Evolutionary conservation across 768 basidiomycete genomes (phyloP), one percentile per base, ranked within the genome.

Genomic region (Amanita jacksonii): DNA sequence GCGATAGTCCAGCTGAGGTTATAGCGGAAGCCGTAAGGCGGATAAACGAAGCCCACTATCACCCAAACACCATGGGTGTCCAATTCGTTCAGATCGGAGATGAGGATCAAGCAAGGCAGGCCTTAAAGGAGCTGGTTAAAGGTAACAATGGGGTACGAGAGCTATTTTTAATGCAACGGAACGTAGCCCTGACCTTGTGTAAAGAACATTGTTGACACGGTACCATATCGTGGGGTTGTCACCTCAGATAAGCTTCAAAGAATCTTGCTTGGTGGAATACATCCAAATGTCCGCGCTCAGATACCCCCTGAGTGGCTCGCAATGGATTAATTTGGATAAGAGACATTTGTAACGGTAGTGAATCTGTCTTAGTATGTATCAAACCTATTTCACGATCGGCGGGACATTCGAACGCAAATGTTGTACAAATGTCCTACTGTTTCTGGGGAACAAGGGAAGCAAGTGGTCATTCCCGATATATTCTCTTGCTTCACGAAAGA

Each of bases 51-150:
- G 45, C 42, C 1, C 57, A 52, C 28, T 62, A 64, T 37, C 62
- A 64, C 48, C 61, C 57, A 9, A 64, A 64, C 36, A 54, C 53
- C 34, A 54, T 62, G 30, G 58, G 57, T 6, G 53, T 64, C 9
- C 59, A 64, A 36, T 56, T 64, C 39, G 59, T 62, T 3, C 63
- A 64, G 38, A 61, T 64, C 15, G 63, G 59, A 24, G 47, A 60
- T 35, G 58, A 57, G 30, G 18, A 31, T 5, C 20, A 43, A 2
- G 57, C 57, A 5, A 49, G 45, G 12, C 37, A 34, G 1, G 58
- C 52, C 7, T 49, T 64, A 22, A 48, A 52, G 24, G 46, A 55
- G 13, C 50, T 64, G 25, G 55, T 57, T 35, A 47, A 53, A 18
- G 53, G 58, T 19, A 53, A 57, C 18, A 51, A 59, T 27, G 54